Evolutionary conservation across 768 basidiomycete genomes (phyloP), one percentile per base, ranked within the genome.

Genomic region (Lyophyllum decastes): DNA sequence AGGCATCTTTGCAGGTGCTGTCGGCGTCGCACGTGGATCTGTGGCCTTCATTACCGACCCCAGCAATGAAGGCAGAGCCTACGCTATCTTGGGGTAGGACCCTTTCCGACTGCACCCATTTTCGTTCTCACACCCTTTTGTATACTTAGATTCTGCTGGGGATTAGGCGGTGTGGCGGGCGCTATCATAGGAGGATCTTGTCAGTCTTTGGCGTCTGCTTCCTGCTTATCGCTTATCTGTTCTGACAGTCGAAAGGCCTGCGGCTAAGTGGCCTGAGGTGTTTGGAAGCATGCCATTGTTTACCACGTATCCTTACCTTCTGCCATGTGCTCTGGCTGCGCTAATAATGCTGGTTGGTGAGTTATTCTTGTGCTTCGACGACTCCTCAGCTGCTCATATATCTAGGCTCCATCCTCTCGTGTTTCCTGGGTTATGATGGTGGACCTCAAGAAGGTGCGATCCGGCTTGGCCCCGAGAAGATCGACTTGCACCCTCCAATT

Each of bases 41-140:
- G 88, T 98, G 50, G 76, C 91, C 12, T 87, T 88, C 61, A 82
- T 99, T 57, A 95, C 97, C 0, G 95, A 98, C 71, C 76, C 86
- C 26, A 90, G 87, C 51, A 99, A 99, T 72, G 95, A 98, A 72
- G 91, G 91, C 24, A 82, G 94, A 63, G 97, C 96, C 22, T 98
- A 98, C 71, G 93, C 95, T 46, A 91, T 95, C 56, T 78, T 98
- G 47, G 95, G 95, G 85, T 90, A 61, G 62, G 30, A 30, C 30
- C 74, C 63, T n/a, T n/a, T n/a, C 47, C 38, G 33, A 27, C 46
- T 44, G 48, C 33, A 27, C 6, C 4, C 24, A 6, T 9, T 5
- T 22, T 33, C 25, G 52, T 19, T 26, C 43, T 43, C 60, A 21
- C 22, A 30, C 40, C 54, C 43, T 26, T 48, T 52, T 27, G 49